These are phyloP conservation scores for Epichloe brachyelytri DNA, from an alignment of 2,329 filamentous ascomycete genomes.

Conservation along the genomic window DNA sequence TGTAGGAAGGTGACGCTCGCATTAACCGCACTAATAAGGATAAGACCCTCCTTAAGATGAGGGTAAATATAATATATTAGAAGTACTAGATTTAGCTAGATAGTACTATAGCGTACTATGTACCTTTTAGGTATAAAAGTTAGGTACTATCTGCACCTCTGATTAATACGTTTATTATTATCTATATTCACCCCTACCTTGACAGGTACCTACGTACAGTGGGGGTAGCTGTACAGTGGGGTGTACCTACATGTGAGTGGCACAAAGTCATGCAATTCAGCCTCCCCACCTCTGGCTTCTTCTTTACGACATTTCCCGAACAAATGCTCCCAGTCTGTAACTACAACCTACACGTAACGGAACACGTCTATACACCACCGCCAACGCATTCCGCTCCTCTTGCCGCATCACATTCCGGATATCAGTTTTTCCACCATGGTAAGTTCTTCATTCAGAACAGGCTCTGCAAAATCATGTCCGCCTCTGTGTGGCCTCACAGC, in stretches of 20 bases:
- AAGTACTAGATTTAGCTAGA: too few species aligned
- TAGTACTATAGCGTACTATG: too few species aligned
- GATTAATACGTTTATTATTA: too few species aligned
- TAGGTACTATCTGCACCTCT: too few species aligned
- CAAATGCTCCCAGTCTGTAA: not conserved
- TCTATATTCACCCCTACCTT: too few species aligned
- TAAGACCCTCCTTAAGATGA: too few species aligned
- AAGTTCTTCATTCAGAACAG: not conserved
- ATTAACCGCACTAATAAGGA: too few species aligned
- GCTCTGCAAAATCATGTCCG: not conserved
- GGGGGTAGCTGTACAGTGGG: too few species aligned
- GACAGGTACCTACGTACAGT: too few species aligned
- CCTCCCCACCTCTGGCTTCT: conserved; percentile 1
- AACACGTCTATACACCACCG: not conserved
- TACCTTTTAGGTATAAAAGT: too few species aligned
- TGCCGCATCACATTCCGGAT: not conserved
- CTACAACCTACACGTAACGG: not conserved
- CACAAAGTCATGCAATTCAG: not conserved
- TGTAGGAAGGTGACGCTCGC: too few species aligned
- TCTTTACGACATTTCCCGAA: not conserved
- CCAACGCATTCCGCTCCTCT: not conserved
- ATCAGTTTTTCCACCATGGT: conserved; percentile 3
- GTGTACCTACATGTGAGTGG: not conserved
- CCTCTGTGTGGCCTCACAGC: not conserved
- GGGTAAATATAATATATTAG: too few species aligned